These are phyloP conservation scores for Polymyxa betae DNA, from an alignment of 208 protist genomes.

Conservation along the genomic window DNA sequence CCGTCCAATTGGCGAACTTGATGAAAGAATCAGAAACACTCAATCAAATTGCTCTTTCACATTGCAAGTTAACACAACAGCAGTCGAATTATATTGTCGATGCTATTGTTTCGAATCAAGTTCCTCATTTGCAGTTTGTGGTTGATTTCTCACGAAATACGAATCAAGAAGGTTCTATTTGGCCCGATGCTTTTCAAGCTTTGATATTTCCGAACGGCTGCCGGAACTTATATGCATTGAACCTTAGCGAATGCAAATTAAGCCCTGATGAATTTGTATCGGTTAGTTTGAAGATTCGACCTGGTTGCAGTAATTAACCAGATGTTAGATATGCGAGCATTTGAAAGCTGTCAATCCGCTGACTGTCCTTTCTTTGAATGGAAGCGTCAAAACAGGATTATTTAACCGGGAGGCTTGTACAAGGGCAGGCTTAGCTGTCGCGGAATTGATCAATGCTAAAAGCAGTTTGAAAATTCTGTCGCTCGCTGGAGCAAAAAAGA, in stretches of 20 bases:
- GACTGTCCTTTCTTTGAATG: neutral
- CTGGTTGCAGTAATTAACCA: neutral
- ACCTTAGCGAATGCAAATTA: neutral
- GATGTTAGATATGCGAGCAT: neutral
- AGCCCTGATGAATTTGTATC: neutral
- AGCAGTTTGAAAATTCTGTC: neutral
- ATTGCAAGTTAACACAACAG: neutral
- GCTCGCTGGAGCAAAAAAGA: neutral
- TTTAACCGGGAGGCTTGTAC: neutral
- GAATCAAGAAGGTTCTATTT: neutral
- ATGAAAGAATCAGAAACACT: neutral
- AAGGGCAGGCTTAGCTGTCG: neutral
- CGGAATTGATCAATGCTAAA: neutral
- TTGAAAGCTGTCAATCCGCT: neutral
- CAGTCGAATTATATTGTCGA: neutral
- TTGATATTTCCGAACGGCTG: neutral
- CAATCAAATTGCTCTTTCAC: neutral
- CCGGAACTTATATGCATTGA: neutral
- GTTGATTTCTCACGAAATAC: neutral
- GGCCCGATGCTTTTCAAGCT: neutral
- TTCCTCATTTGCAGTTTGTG: neutral
- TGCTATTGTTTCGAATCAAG: neutral
- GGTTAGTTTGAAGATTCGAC: neutral
- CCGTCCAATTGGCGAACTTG: neutral
- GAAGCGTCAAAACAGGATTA: neutral